Conservation (phyloP, 768 basidiomycete genomes). For the Xerocomellus intermedius region DNA sequence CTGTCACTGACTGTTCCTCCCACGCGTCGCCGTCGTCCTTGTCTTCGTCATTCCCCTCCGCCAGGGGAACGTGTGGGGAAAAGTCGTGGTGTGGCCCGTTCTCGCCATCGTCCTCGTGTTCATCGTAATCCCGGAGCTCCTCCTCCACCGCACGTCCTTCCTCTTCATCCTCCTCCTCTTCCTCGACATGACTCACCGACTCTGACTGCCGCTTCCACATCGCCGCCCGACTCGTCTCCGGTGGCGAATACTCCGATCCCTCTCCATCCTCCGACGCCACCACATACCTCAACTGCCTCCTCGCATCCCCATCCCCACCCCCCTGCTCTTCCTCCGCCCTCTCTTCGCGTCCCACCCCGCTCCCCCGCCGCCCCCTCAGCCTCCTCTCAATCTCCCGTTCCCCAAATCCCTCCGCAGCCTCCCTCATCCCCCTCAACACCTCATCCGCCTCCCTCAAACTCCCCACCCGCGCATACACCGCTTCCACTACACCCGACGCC, state of each 20-base stretch:
- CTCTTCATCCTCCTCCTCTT: background rate
- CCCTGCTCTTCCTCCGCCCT: background rate
- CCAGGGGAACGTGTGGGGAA: background rate
- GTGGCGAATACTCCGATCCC: slow-evolving; percentile 26
- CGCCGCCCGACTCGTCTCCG: slow-evolving; percentile 28
- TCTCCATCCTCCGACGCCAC: slow-evolving; percentile 12
- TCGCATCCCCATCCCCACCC: background rate
- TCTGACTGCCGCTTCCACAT: slow-evolving; percentile 22
- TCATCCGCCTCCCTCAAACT: slow-evolving; percentile 40
- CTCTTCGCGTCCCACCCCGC: background rate
- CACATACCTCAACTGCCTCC: slow-evolving; percentile 9
- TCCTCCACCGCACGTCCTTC: slow-evolving; percentile 14
- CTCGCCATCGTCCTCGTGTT: background rate
- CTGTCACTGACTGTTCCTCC: background rate
- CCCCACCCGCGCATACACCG: slow-evolving; percentile 34
- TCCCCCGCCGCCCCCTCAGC: background rate
- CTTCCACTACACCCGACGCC: slow-evolving; percentile 38
- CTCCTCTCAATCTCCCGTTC: slow-evolving; percentile 13
- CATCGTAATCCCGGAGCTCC: background rate
- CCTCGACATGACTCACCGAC: background rate
- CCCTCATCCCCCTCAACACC: slow-evolving; percentile 38
- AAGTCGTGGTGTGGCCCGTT: slow-evolving; percentile 6
- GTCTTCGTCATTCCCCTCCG: background rate
- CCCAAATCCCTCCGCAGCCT: slow-evolving; percentile 34
- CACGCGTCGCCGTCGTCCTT: background rate